Evolutionary conservation across 768 basidiomycete genomes (phyloP), one percentile per base, ranked within the genome.

Genomic region (Suillus americanus): DNA sequence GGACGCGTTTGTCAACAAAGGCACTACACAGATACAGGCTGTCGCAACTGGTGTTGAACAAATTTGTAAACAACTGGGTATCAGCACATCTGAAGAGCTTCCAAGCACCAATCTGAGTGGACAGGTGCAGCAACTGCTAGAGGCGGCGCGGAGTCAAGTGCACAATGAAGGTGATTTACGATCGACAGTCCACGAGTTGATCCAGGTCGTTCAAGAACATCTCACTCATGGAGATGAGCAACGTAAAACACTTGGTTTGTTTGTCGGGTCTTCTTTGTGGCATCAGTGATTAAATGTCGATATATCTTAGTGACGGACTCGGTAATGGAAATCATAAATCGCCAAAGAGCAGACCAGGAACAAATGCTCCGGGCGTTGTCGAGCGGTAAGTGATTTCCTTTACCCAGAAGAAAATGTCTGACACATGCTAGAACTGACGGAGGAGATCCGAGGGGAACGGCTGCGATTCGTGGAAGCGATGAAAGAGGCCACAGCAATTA

Each of bases 381-480:
- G 3, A 80, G 80, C 59, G 91, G 93, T 89, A 60, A 54, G 79
- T 62, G 12, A 1, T 33, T 14, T 62, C 55, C 65, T 62, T n/a
- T 67, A 28, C 13, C 13, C 51, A 9, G 8, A 14, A 56, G 20
- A 23, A 38, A 7, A 35, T 60, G 33, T 35, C 57, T 61, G 20
- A 33, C 14, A 25, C 55, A 45, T 18, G 20, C 54, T 69, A 92
- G 94, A 93, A 72, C 82, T 96, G 25, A 89, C 89, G 3, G 83
- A 85, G 63, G 94, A 95, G 69, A 95, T 96, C 61, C 88, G 89
- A 61, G 93, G 94, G 1, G 94, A 95, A 76, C 78, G 93, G 55
- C 77, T 95, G 62, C 82, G 91, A 7, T 95, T 96, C 69, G 91
- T 95, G 6, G 94, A 96, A 70, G 93, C 94, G n/a, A 96, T 95